Base-by-base conservation (phyloP, 164 flowering plant species). In the Magnolia officinalis region DNA sequence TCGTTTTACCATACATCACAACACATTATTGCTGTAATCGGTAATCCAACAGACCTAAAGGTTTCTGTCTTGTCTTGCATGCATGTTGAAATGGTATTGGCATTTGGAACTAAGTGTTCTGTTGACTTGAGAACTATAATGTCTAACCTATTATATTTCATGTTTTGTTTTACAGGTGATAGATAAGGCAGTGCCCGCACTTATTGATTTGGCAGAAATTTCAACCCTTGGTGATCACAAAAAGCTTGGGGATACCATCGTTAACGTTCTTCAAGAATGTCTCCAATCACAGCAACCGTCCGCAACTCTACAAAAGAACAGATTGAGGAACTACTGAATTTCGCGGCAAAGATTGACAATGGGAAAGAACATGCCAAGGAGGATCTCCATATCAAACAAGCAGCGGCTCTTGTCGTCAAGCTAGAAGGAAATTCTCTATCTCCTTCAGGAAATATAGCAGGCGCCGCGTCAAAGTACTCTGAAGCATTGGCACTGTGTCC, bases 351-450 rank as follows among this genome's bases (percentile, higher is more conserved):
- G 95, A 83, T 72, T 90, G 77, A 96, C 92, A n/a, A 78, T 87
- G 92, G 92, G 99, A 96, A 96, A 96, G 85, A 89, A 63, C 75
- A 91, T 96, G 92, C 97, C 96, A 9, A 93, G 84, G 98, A 96
- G 85, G 99, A 96, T 82, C 97, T 96, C 64, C 99, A 91, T 77
- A 96, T 96, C 8, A 96, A 96, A 78, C 99, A 94, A 73, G 98
- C 98, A 16, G 99, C 99, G 50, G 90, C 98, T 4, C 76, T 94
- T 37, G 99, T 94, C 58, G 97, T 96, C 79, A 96, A 96, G 81
- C 98, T 96, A 67, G 99, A 96, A 87, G 99, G 99, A 11, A 96
- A 96, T 83, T 96, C 98, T 10, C 75, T 94, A 10, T 96, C 94
- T 82, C 94, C 99, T n/a, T 86, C 97, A 0, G 97, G 99, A 77